Conservation (phyloP, 495 filamentous ascomycete genomes). For the Annulohypoxylon bovei region DNA sequence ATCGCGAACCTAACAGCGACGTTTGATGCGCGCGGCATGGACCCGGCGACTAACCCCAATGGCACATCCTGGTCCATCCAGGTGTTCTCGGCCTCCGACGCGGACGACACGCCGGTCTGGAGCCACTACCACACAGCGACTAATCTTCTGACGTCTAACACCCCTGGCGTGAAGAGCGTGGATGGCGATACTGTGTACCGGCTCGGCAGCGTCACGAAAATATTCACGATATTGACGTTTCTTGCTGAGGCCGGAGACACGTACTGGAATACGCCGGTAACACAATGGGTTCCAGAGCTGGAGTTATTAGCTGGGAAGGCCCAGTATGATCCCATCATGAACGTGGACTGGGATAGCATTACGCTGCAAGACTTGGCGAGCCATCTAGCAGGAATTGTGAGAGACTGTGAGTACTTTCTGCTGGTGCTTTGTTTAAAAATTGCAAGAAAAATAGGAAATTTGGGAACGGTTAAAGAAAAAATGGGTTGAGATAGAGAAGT, state of each 20-base stretch:
- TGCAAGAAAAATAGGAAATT: background rate
- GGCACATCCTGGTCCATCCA: constrained; percentile 63
- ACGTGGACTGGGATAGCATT: constrained; percentile 63
- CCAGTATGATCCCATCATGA: constrained; percentile 50
- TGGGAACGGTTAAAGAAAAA: background rate
- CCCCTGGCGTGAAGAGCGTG: constrained; percentile 51
- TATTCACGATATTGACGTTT: constrained; percentile 60
- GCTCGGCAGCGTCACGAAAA: constrained; percentile 61
- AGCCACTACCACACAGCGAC: constrained; percentile 61
- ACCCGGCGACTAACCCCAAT: constrained; percentile 51
- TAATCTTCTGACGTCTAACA: constrained; percentile 40
- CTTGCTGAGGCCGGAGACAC: constrained; percentile 55
- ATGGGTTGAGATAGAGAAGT: background rate
- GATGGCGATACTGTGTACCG: constrained; percentile 61
- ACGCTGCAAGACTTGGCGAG: constrained; percentile 64
- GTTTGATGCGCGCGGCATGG: constrained; percentile 46
- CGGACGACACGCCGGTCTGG: constrained; percentile 48
- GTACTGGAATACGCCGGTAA: constrained; percentile 58
- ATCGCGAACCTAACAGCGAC: constrained; percentile 51
- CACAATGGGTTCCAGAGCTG: constrained; percentile 66
- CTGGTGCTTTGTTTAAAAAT: background rate
- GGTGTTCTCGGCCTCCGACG: constrained; percentile 57
- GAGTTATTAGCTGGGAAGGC: constrained; percentile 45
- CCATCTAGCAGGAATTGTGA: constrained; percentile 61
- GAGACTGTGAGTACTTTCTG: constrained; percentile 52